Conservation (phyloP, 2,329 filamentous ascomycete species). For the Thelonectria olida region DNA sequence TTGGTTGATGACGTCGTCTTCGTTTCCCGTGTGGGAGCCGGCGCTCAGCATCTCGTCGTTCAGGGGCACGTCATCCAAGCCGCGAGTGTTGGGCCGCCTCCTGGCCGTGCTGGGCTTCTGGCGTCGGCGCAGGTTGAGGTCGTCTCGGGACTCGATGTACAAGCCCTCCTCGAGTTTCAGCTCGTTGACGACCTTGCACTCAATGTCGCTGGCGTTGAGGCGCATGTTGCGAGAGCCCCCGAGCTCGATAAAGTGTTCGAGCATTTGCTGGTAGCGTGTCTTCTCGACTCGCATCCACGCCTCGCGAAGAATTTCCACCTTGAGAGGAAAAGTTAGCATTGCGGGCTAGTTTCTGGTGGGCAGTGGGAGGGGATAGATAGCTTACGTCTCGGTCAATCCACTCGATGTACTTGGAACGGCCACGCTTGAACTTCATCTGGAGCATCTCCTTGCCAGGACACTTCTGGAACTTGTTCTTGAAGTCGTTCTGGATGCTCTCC, state of each 20-base stretch:
- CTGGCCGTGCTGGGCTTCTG: slow-evolving; percentile 49
- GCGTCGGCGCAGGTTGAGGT: slow-evolving; percentile 50
- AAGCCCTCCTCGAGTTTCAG: slow-evolving; percentile 50
- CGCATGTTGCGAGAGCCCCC: slow-evolving; percentile 59
- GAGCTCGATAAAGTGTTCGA: slow-evolving; percentile 57
- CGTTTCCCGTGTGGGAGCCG: slow-evolving; percentile 45
- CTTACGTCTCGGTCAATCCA: slow-evolving; percentile 63
- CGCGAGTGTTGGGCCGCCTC: slow-evolving; percentile 38
- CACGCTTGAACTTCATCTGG: slow-evolving; percentile 65
- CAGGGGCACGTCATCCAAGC: slow-evolving; percentile 32
- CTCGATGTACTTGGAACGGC: slow-evolving; percentile 57
- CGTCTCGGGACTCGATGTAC: slow-evolving; percentile 51
- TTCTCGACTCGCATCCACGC: slow-evolving; percentile 54
- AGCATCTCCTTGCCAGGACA: slow-evolving; percentile 58
- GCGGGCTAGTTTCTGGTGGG: background rate
- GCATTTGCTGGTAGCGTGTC: slow-evolving; percentile 53
- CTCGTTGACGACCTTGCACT: slow-evolving; percentile 59
- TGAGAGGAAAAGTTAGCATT: slow-evolving; percentile 35
- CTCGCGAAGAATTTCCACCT: slow-evolving; percentile 51
- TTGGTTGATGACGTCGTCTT: slow-evolving; percentile 49
- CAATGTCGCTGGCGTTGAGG: slow-evolving; percentile 60
- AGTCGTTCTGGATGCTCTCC: slow-evolving; percentile 61
- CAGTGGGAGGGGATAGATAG: slow-evolving; percentile 3
- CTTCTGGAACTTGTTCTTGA: slow-evolving; percentile 45
- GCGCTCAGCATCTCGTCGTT: slow-evolving; percentile 54